Evolutionary conservation across 73 alveolate species (phyloP).

Genomic region (Paramecium pentaurelia): DNA sequence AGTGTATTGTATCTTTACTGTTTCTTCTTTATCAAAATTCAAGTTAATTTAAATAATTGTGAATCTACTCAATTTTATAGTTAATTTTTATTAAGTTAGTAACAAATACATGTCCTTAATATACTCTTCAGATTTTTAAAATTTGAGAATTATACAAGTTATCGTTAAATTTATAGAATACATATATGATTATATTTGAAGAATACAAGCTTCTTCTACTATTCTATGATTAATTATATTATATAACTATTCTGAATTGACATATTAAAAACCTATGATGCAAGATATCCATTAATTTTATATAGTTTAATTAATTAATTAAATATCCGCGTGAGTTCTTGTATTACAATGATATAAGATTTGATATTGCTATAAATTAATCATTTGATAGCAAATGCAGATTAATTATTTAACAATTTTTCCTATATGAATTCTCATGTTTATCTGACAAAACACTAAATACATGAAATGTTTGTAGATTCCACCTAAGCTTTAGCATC

Average conservation of each 20-base stretch:
- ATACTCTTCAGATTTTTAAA: too few species aligned
- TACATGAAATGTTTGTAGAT: conserved; percentile 9
- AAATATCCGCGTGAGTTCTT: neutral
- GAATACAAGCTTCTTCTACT: neutral
- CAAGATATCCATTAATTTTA: too few species aligned
- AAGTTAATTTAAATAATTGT: too few species aligned
- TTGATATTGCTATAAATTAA: neutral
- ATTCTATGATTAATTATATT: too few species aligned
- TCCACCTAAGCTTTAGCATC: neutral
- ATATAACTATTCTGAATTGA: neutral
- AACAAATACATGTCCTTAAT: too few species aligned
- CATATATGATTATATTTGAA: neutral
- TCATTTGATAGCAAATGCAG: neutral
- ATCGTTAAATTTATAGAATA: too few species aligned
- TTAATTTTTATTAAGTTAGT: too few species aligned
- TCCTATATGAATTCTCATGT: neutral
- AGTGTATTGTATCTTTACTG: too few species aligned
- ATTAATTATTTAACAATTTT: neutral
- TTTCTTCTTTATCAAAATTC: too few species aligned
- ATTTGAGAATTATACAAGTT: too few species aligned
- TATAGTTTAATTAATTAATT: neutral
- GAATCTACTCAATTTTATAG: too few species aligned
- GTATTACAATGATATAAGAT: neutral
- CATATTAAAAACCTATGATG: too few species aligned
- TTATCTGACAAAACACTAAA: neutral